Evolutionary conservation across 106 monocot genomes (phyloP).

Genomic region (Platanthera guangdongensis): DNA sequence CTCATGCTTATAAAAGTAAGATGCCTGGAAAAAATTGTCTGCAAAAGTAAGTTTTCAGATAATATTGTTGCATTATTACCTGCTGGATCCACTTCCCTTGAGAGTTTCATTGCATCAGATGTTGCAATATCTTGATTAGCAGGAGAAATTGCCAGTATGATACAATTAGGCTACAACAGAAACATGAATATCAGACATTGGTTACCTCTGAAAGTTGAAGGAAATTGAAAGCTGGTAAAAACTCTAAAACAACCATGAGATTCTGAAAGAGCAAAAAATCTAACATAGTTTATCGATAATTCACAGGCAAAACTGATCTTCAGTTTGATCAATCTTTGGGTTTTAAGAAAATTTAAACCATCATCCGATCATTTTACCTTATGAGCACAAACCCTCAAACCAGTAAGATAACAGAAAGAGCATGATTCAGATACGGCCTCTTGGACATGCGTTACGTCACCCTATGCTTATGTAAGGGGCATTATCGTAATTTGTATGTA

Average conservation of each 20-base stretch:
- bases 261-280: too few relatives aligned
- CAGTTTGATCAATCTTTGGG: too few relatives aligned
- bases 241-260: neutral
- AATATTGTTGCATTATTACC: slow-evolving; percentile 19
- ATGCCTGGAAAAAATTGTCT: neutral
- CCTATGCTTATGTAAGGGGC: too few relatives aligned
- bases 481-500: too few relatives aligned
- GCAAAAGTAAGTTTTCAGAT: neutral
- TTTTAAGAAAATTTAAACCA: too few relatives aligned
- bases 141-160: slow-evolving; percentile 76
- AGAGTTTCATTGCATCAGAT: slow-evolving; percentile 74
- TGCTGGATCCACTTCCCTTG: slow-evolving; percentile 76
- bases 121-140: slow-evolving; percentile 93
- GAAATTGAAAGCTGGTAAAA: neutral
- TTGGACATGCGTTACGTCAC: too few relatives aligned
- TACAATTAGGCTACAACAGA: slow-evolving; percentile 49
- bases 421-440: too few relatives aligned
- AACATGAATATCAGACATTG: neutral
- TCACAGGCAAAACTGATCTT: too few relatives aligned
- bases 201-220: neutral
- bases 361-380: too few relatives aligned
- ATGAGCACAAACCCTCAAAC: too few relatives aligned
- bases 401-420: too few relatives aligned
- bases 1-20: neutral
- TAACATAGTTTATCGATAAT: too few relatives aligned